Percentiles rank a stretch among this genome's conserved stretches.
These are phyloP conservation scores for Suillus luteus DNA, from an alignment of 768 basidiomycete genomes.

Conservation along the genomic window DNA sequence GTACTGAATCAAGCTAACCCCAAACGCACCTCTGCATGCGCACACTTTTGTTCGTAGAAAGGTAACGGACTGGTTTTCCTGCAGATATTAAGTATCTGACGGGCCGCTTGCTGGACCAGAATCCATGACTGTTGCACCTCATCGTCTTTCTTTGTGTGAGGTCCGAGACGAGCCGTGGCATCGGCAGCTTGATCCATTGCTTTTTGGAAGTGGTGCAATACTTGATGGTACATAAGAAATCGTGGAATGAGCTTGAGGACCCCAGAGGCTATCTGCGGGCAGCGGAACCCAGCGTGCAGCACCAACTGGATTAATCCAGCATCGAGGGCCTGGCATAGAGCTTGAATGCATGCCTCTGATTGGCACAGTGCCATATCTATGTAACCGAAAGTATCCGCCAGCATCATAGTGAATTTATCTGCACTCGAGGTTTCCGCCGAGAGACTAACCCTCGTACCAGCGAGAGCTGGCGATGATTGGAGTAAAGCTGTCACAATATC, in stretches of 20 bases:
- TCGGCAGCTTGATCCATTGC: background rate
- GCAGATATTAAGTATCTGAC: conserved; percentile 4
- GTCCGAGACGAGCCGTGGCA: background rate
- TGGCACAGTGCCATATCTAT: background rate
- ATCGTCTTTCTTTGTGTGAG: background rate
- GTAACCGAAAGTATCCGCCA: background rate
- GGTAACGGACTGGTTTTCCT: background rate
- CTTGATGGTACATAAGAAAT: conserved; percentile 8
- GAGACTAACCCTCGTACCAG: background rate
- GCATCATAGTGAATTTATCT: background rate
- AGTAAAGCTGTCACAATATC: conserved; percentile 1
- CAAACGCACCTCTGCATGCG: background rate
- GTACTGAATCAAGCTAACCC: too few relatives aligned
- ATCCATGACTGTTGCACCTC: background rate
- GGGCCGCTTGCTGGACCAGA: background rate
- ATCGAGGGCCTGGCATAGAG: conserved; percentile 6
- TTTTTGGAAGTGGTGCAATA: conserved; percentile 2
- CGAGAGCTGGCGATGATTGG: background rate
- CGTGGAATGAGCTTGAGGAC: conserved; percentile 5
- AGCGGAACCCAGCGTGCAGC: background rate
- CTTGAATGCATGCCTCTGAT: background rate
- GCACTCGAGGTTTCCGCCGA: background rate
- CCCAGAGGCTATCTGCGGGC: background rate
- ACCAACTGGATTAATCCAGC: conserved; percentile 4
- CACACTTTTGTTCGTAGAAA: conserved; percentile 4